Evolutionary conservation across 1,139 yeast species (phyloP), one percentile per base, ranked within the genome.

Genomic region (Lodderomyces jiufengensis): DNA sequence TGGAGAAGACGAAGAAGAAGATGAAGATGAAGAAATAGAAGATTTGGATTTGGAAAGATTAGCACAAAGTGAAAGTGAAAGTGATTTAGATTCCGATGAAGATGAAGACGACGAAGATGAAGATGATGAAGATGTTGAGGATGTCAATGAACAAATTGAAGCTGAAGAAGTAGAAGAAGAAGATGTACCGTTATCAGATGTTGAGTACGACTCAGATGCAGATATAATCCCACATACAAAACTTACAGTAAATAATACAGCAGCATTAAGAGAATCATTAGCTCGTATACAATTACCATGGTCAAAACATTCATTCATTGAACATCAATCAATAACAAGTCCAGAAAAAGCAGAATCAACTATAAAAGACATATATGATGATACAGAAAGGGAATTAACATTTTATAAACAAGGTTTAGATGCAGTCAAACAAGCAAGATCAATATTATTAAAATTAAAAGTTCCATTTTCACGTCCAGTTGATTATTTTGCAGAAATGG

Each of bases 401-500:
- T 86, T 87, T 53, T 92, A 90, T 63, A 88, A 86, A 58, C 98
- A 94, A 66, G 95, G 95, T 11, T 74, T 92, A 43, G 84, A 78
- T 36, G 95, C 97, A 5, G 95, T 84, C 24, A 65, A 73, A 41
- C 76, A 73, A 51, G 96, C 87, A 25, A 81, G 92, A 55, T 64
- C 73, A 34, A 74, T 76, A 33, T 70, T 90, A 34, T 59, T 72
- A 39, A 78, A 77, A 57, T 71, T 81, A 49, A 81, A 82, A 54
- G 80, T 88, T 16, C 92, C 97, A 40, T 92, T 92, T 59, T 73
- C 95, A 27, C 79, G 99, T 60, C 99, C 99, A 21, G 67, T 78
- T 52, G 99, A 92, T 59, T 92, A 86, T 61, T 92, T 92, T 65
- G 99, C 99, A 9, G 99, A 92, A 63, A 92, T 92, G 99, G 86